Conservation (phyloP, 2,329 filamentous ascomycete genomes). For the Aspergillus jensenii region DNA sequence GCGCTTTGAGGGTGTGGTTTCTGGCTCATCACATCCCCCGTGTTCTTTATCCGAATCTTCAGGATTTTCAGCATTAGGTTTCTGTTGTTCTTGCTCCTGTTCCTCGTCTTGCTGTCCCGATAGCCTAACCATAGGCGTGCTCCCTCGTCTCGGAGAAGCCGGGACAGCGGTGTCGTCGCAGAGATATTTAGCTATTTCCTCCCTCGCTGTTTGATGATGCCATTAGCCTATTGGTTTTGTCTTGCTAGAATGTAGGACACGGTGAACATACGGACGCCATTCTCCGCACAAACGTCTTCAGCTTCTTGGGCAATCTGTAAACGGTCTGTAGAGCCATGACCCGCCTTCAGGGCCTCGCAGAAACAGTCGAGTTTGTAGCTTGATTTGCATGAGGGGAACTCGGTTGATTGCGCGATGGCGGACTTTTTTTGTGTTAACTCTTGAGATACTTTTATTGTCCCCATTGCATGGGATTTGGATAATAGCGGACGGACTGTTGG, state of each 20-base stretch:
- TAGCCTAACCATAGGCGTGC: constrained; percentile 9
- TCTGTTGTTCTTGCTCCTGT: too few species aligned
- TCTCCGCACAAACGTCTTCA: constrained; percentile 1
- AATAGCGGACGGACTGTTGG: background rate
- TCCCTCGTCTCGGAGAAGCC: constrained; percentile 8
- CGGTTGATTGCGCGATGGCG: constrained; percentile 6
- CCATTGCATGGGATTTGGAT: too few species aligned
- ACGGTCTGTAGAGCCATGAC: background rate
- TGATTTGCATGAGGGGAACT: constrained; percentile 7
- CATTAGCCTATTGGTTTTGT: background rate
- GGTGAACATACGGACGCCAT: constrained; percentile 12
- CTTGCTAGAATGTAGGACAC: background rate
- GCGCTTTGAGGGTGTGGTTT: background rate
- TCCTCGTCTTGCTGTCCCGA: background rate
- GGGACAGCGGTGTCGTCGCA: constrained; percentile 11
- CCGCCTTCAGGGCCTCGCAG: constrained; percentile 1
- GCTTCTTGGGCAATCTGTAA: background rate
- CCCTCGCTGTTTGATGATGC: background rate
- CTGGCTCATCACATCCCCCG: background rate
- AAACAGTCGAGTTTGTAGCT: constrained; percentile 16
- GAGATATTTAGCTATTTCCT: constrained; percentile 9
- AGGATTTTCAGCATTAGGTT: too few species aligned
- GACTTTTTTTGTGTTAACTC: background rate
- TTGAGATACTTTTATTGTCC: background rate
- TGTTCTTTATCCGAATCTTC: background rate